These are phyloP conservation scores for Hymenoscyphus linearis DNA, from an alignment of 2,329 filamentous ascomycete genomes.

Conservation along the genomic window DNA sequence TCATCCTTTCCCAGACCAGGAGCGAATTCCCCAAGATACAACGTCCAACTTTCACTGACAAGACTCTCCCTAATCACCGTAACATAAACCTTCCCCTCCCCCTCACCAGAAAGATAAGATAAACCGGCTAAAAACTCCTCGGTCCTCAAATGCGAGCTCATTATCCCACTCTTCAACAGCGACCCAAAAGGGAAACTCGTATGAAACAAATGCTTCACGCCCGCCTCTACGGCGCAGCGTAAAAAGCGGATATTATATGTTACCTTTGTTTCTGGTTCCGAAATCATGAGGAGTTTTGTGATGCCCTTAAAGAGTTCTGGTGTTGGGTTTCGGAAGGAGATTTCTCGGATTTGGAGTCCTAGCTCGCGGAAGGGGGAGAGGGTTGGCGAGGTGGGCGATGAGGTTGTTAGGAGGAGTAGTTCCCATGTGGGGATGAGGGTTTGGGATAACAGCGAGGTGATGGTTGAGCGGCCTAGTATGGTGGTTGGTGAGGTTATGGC, in stretches of 20 bases:
- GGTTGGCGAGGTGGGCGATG: slow-evolving; percentile 30
- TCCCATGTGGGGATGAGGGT: slow-evolving; percentile 13
- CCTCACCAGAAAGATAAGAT: too few species aligned
- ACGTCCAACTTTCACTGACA: slow-evolving; percentile 26
- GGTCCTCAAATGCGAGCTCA: slow-evolving; percentile 16
- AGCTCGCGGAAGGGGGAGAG: slow-evolving; percentile 30
- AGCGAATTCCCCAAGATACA: slow-evolving; percentile 25
- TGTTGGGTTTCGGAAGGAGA: slow-evolving; percentile 14
- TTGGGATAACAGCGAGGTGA: slow-evolving; percentile 16
- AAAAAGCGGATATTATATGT: slow-evolving; percentile 13
- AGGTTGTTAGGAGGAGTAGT: slow-evolving; percentile 21
- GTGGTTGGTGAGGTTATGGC: slow-evolving; percentile 20
- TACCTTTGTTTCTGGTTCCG: slow-evolving; percentile 23
- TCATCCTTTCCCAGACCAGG: slow-evolving; percentile 8
- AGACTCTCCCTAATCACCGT: slow-evolving; percentile 27
- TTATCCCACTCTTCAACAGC: slow-evolving; percentile 10
- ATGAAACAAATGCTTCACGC: slow-evolving; percentile 33
- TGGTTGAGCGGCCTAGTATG: slow-evolving; percentile 19
- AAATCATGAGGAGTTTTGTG: slow-evolving; percentile 34
- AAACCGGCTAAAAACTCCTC: slow-evolving; percentile 18
- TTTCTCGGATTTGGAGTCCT: slow-evolving; percentile 17
- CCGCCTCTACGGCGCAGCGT: slow-evolving; percentile 28
- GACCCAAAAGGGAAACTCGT: slow-evolving; percentile 28
- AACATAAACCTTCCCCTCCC: slow-evolving; percentile 8
- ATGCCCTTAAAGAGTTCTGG: slow-evolving; percentile 13